Percentiles rank a stretch among this genome's conserved stretches.
These are phyloP conservation scores for Phialophora expanda DNA, from an alignment of 2,329 filamentous ascomycete species.

Conservation along the genomic window DNA sequence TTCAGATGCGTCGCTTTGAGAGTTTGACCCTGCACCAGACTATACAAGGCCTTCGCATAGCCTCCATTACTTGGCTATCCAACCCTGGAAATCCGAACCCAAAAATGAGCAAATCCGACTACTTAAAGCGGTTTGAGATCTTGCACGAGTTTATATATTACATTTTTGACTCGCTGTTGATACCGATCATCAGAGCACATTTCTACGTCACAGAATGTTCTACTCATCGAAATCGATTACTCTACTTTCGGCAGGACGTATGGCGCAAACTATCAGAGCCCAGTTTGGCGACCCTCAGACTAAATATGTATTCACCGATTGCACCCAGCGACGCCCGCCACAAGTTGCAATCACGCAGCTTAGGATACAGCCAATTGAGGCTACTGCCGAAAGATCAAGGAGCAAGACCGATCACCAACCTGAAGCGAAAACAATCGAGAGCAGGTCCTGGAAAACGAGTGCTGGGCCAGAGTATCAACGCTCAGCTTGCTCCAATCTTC, in stretches of 20 bases:
- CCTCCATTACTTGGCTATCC: slow-evolving; percentile 73
- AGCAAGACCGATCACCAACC: slow-evolving; percentile 84
- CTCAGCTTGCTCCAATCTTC: slow-evolving; percentile 73
- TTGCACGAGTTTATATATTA: slow-evolving; percentile 89
- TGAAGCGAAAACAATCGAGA: slow-evolving; percentile 68
- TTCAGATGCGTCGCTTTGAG: slow-evolving; percentile 80
- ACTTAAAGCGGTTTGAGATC: slow-evolving; percentile 75
- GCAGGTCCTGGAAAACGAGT: slow-evolving; percentile 58
- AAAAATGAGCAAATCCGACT: slow-evolving; percentile 73
- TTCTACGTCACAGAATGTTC: slow-evolving; percentile 96
- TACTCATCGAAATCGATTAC: slow-evolving; percentile 76
- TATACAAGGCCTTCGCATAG: slow-evolving; percentile 74
- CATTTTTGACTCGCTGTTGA: slow-evolving; percentile 85
- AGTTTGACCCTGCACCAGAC: slow-evolving; percentile 78
- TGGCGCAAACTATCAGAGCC: slow-evolving; percentile 81
- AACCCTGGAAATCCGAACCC: slow-evolving; percentile 51
- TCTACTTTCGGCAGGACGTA: slow-evolving; percentile 93
- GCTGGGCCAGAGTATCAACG: slow-evolving; percentile 71
- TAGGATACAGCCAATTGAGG: slow-evolving; percentile 80
- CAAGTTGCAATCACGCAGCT: slow-evolving; percentile 64
- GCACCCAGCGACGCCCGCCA: slow-evolving; percentile 60
- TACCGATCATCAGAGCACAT: slow-evolving; percentile 82
- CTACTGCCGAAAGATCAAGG: slow-evolving; percentile 79
- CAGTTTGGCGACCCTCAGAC: slow-evolving; percentile 69
- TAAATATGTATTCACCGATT: slow-evolving; percentile 79